These are phyloP conservation scores for Aspergillus sp. DNA, from an alignment of 2,329 filamentous ascomycete genomes.

Conservation along the genomic window DNA sequence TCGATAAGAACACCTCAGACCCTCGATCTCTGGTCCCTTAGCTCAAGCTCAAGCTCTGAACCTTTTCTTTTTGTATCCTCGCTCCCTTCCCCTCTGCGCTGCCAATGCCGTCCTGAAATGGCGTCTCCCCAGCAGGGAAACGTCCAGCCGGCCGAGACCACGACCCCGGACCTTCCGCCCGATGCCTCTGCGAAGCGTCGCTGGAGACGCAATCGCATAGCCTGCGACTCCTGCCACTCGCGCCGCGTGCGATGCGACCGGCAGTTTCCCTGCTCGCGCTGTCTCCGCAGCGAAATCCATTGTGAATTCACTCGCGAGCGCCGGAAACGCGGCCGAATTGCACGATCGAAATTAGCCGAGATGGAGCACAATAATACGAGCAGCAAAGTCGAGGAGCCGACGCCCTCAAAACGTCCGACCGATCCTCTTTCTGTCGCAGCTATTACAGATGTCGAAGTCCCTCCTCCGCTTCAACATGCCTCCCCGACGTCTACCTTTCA, in stretches of 20 bases:
- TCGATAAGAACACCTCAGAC: neutral
- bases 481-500: conserved; percentile 32
- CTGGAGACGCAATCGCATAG: conserved; percentile 51
- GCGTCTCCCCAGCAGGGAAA: conserved; percentile 37
- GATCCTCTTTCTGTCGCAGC: neutral
- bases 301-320: conserved; percentile 91
- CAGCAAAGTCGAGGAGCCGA: conserved; percentile 8
- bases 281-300: conserved; percentile 68
- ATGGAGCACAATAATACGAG: conserved; percentile 8
- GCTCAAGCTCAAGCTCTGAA: neutral
- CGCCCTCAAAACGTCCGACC: conserved; percentile 2
- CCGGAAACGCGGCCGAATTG: conserved; percentile 89
- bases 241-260: conserved; percentile 92
- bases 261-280: conserved; percentile 87
- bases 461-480: conserved; percentile 27
- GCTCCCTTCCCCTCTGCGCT: neutral
- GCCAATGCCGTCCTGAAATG: conserved; percentile 38
- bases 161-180: conserved; percentile 20
- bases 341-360: conserved; percentile 70
- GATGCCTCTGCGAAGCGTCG: conserved; percentile 37
- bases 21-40: neutral
- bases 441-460: conserved; percentile 18
- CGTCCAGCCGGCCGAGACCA: conserved; percentile 21
- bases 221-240: conserved; percentile 95
- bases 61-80: neutral